Evolutionary conservation across 73 alveolate genomes (phyloP).

Genomic region (Uronychia binucleata): DNA sequence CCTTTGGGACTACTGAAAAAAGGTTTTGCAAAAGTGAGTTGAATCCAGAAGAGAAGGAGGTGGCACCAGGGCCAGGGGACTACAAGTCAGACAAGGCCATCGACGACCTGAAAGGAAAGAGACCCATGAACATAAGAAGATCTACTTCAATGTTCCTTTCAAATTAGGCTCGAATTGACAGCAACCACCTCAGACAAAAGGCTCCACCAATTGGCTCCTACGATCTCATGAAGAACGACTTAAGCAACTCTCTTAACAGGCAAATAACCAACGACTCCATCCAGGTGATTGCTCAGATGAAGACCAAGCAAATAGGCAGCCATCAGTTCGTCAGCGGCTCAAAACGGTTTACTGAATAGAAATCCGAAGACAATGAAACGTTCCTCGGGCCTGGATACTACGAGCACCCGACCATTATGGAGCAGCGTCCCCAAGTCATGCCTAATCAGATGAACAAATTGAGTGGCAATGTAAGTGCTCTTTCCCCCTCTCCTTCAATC

Average conservation of each 20-base stretch:
- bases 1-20: slow-evolving; percentile 66
- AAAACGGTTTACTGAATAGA: slow-evolving; percentile 29
- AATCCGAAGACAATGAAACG: slow-evolving; percentile 37
- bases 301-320: slow-evolving; percentile 30
- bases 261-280: slow-evolving; percentile 33
- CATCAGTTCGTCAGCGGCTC: slow-evolving; percentile 32
- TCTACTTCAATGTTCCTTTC: slow-evolving; percentile 46
- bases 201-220: background rate
- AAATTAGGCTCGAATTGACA: slow-evolving; percentile 25
- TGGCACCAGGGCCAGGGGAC: slow-evolving; percentile 62
- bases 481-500: too few relatives aligned
- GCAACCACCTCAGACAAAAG: slow-evolving; percentile 2
- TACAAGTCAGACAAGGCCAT: slow-evolving; percentile 43
- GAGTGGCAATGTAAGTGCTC: slow-evolving; percentile 10
- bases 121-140: slow-evolving; percentile 24
- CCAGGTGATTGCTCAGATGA: slow-evolving; percentile 29
- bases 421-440: background rate
- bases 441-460: slow-evolving; percentile 4
- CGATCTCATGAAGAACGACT: slow-evolving; percentile 1
- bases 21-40: slow-evolving; percentile 30
- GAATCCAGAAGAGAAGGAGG: background rate
- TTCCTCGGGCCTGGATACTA: slow-evolving; percentile 55
- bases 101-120: slow-evolving; percentile 11
- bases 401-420: slow-evolving; percentile 26
- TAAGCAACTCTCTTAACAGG: slow-evolving; percentile 12